Base-by-base conservation (phyloP, 2,329 filamentous ascomycete species). In the Albifimbria verrucaria region DNA sequence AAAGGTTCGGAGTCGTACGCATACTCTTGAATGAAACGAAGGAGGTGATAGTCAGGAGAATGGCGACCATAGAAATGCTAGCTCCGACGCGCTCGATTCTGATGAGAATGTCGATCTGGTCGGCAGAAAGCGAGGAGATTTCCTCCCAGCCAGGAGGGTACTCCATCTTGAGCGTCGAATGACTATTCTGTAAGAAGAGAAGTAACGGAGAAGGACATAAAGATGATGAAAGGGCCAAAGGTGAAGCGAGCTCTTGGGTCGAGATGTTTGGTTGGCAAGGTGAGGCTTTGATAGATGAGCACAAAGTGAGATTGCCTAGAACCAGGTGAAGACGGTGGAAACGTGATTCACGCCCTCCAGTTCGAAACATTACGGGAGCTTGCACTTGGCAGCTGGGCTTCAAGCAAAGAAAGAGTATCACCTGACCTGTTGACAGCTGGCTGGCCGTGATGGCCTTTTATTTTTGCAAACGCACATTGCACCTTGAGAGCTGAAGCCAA, bases 1-100 rank as follows among this genome's bases (percentile, higher is more conserved):
- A 85, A 0, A 80, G 76, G 56, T 84, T 85, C 0, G 80, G 81
- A 0, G 82, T 79, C 3, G 79, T 82, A 10, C 80, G 75, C 15
- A 84, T 68, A 20, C 75, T 72, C 59, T 77, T 80, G 64, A 80
- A 80, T 2, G 71, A 24, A 32, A 71, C 66, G 54, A 77, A 85
- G 7, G 78, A 75, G 45, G 78, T 28, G 51, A 82, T 71, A 23
- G 82, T 77, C 9, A 78, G 62, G 18, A 71, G 55, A 15, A 84
- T 77, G 2, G 78, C 79, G 2, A 75, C 62, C 64, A 83, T 68
- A 7, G 81, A 84, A 44, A 84, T 63, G 2, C 77, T 74, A 2
- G 80, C 80, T 4, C 81, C 81, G 18, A 75, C 68, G 52, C 81
- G 70, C 65, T 84, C 81, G 48, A 82, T 73, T 36, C 72, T 69